Percentiles rank a stretch among this genome's conserved stretches.
Conservation (phyloP, 495 filamentous ascomycete species). For the Talaromyces liani region DNA sequence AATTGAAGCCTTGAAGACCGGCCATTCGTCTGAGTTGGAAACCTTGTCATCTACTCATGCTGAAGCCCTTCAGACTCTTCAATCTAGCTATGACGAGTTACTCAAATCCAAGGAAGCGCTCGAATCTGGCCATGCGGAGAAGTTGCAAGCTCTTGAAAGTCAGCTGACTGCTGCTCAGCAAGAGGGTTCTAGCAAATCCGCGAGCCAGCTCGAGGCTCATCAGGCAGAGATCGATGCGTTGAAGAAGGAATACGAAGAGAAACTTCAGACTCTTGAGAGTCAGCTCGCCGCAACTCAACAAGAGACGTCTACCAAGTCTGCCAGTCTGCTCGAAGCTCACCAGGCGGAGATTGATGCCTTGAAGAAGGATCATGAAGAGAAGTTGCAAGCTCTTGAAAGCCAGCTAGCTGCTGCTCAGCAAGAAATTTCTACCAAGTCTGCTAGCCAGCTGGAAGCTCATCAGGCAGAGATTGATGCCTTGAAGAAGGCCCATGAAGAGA, state of each 20-base stretch:
- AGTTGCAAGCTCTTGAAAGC: conserved; percentile 20
- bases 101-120: conserved; percentile 25
- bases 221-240: conserved; percentile 27
- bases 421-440: conserved; percentile 23
- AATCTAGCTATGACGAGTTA: conserved; percentile 33
- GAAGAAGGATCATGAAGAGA: conserved; percentile 27
- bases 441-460: conserved; percentile 24
- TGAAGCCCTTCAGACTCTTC: conserved; percentile 26
- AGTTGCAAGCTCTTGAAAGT: conserved; percentile 21
- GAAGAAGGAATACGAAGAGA: conserved; percentile 26
- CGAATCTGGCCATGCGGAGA: conserved; percentile 26
- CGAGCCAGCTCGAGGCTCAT: conserved; percentile 24
- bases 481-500: conserved; percentile 28
- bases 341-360: conserved; percentile 28
- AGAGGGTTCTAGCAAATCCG: conserved; percentile 22
- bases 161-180: conserved; percentile 28
- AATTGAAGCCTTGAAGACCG: conserved; percentile 24
- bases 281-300: conserved; percentile 28
- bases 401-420: conserved; percentile 29
- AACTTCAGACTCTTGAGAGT: conserved; percentile 23
- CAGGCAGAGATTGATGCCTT: conserved; percentile 28
- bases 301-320: conserved; percentile 23
- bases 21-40: conserved; percentile 28
- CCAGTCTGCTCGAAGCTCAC: conserved; percentile 23
- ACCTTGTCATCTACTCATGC: conserved; percentile 26